Evolutionary conservation across 2,329 filamentous ascomycete genomes (phyloP).

Genomic region (Diaporthe aspalathi): DNA sequence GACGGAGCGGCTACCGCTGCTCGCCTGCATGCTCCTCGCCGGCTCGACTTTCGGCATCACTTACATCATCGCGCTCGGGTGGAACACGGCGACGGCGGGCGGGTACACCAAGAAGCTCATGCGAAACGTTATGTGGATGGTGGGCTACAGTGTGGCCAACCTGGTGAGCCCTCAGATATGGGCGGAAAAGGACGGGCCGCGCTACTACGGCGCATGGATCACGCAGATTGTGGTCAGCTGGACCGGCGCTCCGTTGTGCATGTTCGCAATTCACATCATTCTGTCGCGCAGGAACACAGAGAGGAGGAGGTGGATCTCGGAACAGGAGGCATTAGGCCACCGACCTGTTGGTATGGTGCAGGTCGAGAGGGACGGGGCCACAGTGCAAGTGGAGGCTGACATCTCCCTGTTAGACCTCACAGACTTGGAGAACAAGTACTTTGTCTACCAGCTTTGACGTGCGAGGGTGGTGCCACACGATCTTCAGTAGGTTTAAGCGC

Average conservation of each 20-base stretch:
- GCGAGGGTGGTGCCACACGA: not conserved
- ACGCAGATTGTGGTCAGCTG: slow-evolving; percentile 49
- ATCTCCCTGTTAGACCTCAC: slow-evolving; percentile 52
- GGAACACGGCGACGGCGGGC: slow-evolving; percentile 50
- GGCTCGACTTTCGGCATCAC: slow-evolving; percentile 49
- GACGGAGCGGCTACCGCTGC: slow-evolving; percentile 46
- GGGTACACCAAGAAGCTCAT: slow-evolving; percentile 49
- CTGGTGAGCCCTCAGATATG: slow-evolving; percentile 48
- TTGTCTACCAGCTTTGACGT: slow-evolving; percentile 49
- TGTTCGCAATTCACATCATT: slow-evolving; percentile 50
- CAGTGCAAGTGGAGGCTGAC: slow-evolving; percentile 48
- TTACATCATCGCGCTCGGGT: slow-evolving; percentile 51
- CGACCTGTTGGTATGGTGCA: slow-evolving; percentile 41
- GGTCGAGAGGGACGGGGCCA: slow-evolving; percentile 47
- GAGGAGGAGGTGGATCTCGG: slow-evolving; percentile 46
- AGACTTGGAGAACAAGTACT: slow-evolving; percentile 53
- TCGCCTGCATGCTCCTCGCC: slow-evolving; percentile 48
- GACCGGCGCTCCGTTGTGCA: slow-evolving; percentile 49
- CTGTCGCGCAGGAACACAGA: slow-evolving; percentile 48
- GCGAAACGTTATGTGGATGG: slow-evolving; percentile 49
- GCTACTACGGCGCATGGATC: slow-evolving; percentile 50
- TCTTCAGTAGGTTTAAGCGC: too few relatives aligned
- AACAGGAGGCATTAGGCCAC: slow-evolving; percentile 41
- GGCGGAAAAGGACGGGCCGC: slow-evolving; percentile 44
- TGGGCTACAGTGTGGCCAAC: slow-evolving; percentile 45